Evolutionary conservation across 495 filamentous ascomycete genomes (phyloP).

Genomic region (Penicillium simplicissimum): DNA sequence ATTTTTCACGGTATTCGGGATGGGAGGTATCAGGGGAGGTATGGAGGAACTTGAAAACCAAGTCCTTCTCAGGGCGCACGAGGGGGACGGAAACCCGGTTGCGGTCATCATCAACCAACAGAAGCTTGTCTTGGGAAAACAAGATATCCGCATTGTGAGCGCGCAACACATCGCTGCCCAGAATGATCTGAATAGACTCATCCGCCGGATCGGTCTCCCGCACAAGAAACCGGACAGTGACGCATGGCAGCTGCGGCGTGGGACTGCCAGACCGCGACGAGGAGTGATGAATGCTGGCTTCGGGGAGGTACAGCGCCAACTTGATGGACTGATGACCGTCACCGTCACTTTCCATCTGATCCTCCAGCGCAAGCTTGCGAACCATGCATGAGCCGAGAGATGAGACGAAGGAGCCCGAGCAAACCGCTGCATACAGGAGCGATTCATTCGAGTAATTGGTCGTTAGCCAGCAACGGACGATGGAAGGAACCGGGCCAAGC

Average conservation of each 20-base stretch:
- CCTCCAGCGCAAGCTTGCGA: slow-evolving; percentile 66
- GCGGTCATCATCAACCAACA: slow-evolving; percentile 80
- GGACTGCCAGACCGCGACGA: slow-evolving; percentile 73
- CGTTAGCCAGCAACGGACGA: slow-evolving; percentile 94
- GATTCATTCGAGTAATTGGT: slow-evolving; percentile 82
- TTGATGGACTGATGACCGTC: slow-evolving; percentile 68
- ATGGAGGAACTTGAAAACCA: slow-evolving; percentile 71
- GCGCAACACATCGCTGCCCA: slow-evolving; percentile 85
- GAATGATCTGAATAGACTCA: slow-evolving; percentile 70
- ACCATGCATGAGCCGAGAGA: slow-evolving; percentile 72
- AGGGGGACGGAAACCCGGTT: slow-evolving; percentile 91
- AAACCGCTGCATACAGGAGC: slow-evolving; percentile 87
- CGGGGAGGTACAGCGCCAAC: slow-evolving; percentile 82
- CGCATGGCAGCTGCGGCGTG: slow-evolving; percentile 72
- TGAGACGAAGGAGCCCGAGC: slow-evolving; percentile 87
- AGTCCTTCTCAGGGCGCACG: slow-evolving; percentile 88
- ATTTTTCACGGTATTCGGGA: slow-evolving; percentile 1
- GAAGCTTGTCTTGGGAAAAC: slow-evolving; percentile 86
- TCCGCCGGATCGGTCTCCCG: slow-evolving; percentile 52
- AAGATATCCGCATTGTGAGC: slow-evolving; percentile 87
- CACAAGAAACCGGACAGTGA: slow-evolving; percentile 78
- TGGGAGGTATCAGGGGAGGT: slow-evolving; percentile 49
- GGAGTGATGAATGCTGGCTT: slow-evolving; percentile 77
- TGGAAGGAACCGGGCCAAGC: slow-evolving; percentile 82
- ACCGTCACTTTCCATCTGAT: slow-evolving; percentile 63